phyloP scores from a whole-genome alignment of 2,329 filamentous ascomycete species.

The Penicillium oxalicum region DNA sequence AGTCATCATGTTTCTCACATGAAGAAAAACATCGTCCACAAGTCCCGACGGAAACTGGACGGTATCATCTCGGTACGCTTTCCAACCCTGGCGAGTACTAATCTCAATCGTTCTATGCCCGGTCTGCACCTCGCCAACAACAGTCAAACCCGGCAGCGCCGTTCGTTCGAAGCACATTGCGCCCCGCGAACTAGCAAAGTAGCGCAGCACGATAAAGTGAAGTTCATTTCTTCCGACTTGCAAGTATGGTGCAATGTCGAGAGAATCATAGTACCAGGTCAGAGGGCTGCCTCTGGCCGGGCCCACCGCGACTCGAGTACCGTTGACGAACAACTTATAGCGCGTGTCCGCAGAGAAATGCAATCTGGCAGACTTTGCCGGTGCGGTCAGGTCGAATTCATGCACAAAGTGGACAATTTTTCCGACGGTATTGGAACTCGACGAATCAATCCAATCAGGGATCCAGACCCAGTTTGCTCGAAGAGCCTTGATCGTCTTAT shows the following conservation, averaged over 20 bases:
- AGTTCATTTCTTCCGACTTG: neutral
- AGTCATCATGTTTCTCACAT: conserved; percentile 23
- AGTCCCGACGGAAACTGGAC: conserved; percentile 22
- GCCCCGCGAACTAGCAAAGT: neutral
- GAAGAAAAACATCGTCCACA: conserved; percentile 39
- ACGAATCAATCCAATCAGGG: conserved; percentile 31
- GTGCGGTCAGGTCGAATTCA: conserved; percentile 14
- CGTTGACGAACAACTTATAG: conserved; percentile 41
- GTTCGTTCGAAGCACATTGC: conserved; percentile 20
- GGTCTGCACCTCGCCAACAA: conserved; percentile 18
- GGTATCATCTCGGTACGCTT: conserved; percentile 16
- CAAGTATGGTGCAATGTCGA: neutral
- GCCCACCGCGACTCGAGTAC: conserved; percentile 31
- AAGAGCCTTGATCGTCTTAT: conserved; percentile 29
- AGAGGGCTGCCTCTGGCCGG: conserved; percentile 14
- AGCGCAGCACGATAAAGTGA: neutral
- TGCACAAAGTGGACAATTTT: conserved; percentile 30
- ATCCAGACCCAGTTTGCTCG: conserved; percentile 39
- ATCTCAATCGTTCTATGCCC: conserved; percentile 10
- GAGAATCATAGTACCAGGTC: neutral
- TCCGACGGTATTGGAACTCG: conserved; percentile 28
- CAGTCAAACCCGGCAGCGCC: conserved; percentile 24
- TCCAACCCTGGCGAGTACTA: conserved; percentile 11
- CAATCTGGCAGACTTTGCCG: conserved; percentile 18
- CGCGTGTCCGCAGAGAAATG: conserved; percentile 39